A percentile compares a stretch with the other conserved stretches of the same genome.
phyloP scores from a whole-genome alignment of 2,329 filamentous ascomycete species.

The Cryphonectria naterciae region DNA sequence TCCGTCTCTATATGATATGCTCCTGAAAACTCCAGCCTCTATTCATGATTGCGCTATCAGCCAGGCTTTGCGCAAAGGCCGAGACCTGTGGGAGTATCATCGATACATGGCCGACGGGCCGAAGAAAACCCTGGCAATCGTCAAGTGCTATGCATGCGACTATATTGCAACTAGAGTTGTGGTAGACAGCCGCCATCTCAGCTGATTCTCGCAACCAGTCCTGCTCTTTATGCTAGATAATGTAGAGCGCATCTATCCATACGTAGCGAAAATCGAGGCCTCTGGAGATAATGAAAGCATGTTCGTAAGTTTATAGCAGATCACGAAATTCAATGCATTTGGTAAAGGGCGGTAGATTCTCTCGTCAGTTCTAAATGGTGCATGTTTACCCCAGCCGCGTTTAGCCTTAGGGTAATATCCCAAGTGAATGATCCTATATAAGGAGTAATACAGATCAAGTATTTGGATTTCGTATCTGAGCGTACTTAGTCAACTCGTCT shows the following conservation, averaged over 20 bases:
- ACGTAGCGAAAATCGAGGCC: background rate
- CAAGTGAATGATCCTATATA: background rate
- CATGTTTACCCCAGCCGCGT: background rate
- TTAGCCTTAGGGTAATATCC: background rate
- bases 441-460: background rate
- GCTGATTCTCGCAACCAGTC: background rate
- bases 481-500: background rate
- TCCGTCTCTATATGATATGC: background rate
- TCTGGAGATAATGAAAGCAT: background rate
- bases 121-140: background rate
- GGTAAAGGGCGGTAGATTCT: background rate
- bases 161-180: background rate
- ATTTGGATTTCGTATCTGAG: background rate
- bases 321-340: background rate
- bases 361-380: background rate
- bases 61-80: background rate
- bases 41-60: background rate
- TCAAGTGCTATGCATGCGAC: background rate
- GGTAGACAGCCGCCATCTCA: background rate
- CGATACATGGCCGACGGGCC: background rate
- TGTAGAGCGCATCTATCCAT: background rate
- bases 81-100: background rate
- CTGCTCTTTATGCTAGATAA: background rate
- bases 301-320: background rate
- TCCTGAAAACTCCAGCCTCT: background rate